phyloP scores from a whole-genome alignment of 768 basidiomycete species.

The Hemileccinum impolitum region DNA sequence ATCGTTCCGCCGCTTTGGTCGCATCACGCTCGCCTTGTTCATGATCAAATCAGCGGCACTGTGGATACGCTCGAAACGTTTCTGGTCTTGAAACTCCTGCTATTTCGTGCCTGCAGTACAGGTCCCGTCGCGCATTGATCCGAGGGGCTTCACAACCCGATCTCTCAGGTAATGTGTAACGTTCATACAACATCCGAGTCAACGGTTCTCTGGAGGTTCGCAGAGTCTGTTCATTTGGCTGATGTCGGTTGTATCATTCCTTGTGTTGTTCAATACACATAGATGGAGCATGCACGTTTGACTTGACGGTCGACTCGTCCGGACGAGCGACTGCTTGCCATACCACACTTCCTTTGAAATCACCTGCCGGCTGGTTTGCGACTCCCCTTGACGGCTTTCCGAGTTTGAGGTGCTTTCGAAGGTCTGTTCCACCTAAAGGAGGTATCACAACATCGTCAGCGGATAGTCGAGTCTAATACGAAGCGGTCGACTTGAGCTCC shows the following conservation, averaged over 20 bases:
- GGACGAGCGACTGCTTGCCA: neutral
- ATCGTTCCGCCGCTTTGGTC: neutral
- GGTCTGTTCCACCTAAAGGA: neutral
- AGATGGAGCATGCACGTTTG: neutral
- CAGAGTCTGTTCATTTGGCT: neutral
- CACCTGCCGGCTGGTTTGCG: neutral
- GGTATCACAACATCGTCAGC: neutral
- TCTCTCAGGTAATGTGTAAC: conserved; percentile 3
- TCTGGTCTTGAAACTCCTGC: conserved; percentile 1
- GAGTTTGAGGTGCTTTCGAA: neutral
- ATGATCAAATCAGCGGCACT: conserved; percentile 1
- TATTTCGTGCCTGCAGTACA: neutral
- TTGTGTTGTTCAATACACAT: conserved; percentile 1
- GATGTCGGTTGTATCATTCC: neutral
- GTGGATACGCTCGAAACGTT: neutral
- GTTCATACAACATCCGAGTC: neutral
- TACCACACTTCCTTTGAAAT: neutral
- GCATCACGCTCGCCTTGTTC: conserved; percentile 3
- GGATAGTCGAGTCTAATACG: neutral
- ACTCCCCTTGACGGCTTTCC: neutral
- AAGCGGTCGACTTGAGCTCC: neutral
- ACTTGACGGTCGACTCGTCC: too few species aligned
- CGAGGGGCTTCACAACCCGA: conserved; percentile 16
- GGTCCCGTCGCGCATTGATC: conserved; percentile 9
- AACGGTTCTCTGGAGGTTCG: neutral